These are phyloP conservation scores for Thyridium curvatum DNA, from an alignment of 2,329 filamentous ascomycete genomes.

Conservation along the genomic window DNA sequence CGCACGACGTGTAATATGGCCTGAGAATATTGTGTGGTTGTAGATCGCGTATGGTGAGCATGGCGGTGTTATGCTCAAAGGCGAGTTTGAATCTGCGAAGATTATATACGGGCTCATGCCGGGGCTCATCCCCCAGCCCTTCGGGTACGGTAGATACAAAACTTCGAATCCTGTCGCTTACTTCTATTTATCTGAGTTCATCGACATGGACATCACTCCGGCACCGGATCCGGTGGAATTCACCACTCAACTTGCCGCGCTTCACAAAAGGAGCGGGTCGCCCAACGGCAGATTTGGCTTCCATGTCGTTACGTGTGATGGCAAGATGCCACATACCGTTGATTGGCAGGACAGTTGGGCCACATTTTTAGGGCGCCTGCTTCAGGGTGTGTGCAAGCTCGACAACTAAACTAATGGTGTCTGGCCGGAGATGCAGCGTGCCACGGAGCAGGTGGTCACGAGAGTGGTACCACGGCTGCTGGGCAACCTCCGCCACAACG, in stretches of 20 bases:
- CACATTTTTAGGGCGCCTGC: conserved; percentile 13
- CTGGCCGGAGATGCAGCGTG: conserved; percentile 15
- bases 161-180: conserved; percentile 4
- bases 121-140: conserved; percentile 19
- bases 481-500: conserved; percentile 23
- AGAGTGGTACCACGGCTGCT: conserved; percentile 31
- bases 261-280: conserved; percentile 12
- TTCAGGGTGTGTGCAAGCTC: conserved; percentile 12
- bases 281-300: conserved; percentile 19
- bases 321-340: conserved; percentile 11
- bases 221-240: conserved; percentile 5
- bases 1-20: too few species aligned
- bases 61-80: conserved; percentile 11
- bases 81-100: conserved; percentile 22
- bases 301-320: conserved; percentile 13
- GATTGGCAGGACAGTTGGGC: conserved; percentile 28
- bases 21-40: too few species aligned
- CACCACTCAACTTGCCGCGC: conserved; percentile 5
- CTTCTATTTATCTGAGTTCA: conserved; percentile 11
- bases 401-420: conserved; percentile 13
- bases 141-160: conserved; percentile 17
- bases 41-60: conserved; percentile 1
- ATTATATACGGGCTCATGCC: conserved; percentile 18
- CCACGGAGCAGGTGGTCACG: conserved; percentile 10
- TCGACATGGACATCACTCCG: conserved; percentile 8